These are phyloP conservation scores for Tetraselmis chui DNA, from an alignment of 139 green algal species.

Conservation along the genomic window DNA sequence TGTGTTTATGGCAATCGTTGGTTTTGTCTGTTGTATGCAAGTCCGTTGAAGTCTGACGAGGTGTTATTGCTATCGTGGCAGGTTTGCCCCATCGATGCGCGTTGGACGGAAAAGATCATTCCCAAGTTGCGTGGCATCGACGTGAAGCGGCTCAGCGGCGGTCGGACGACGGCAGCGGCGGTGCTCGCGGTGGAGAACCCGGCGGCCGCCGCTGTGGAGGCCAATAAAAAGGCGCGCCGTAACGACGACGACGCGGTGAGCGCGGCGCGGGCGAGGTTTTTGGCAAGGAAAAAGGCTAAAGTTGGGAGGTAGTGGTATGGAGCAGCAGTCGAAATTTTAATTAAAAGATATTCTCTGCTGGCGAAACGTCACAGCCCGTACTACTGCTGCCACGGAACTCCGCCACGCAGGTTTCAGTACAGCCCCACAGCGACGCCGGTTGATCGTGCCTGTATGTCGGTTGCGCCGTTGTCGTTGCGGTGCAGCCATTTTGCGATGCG, in stretches of 20 bases:
- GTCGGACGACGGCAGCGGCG: constrained; percentile 6
- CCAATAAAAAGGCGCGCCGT: constrained; percentile 14
- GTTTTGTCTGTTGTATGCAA: not conserved
- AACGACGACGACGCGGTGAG: constrained; percentile 50
- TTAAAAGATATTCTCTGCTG: too few relatives aligned
- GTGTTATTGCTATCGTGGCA: too few relatives aligned
- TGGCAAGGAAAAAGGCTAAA: constrained; percentile 48
- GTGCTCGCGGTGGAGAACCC: not conserved
- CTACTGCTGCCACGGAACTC: too few relatives aligned
- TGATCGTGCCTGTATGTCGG: too few relatives aligned
- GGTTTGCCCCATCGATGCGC: constrained; percentile 67
- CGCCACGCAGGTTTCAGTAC: too few relatives aligned
- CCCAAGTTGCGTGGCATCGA: constrained; percentile 59
- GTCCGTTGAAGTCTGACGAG: not conserved
- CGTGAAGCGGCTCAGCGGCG: constrained; percentile 61
- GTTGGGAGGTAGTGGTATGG: too few relatives aligned
- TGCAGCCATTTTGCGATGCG: too few relatives aligned
- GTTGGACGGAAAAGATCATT: constrained; percentile 66
- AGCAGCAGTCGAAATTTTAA: too few relatives aligned
- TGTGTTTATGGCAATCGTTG: not conserved
- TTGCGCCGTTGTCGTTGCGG: too few relatives aligned
- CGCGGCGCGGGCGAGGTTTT: constrained; percentile 57
- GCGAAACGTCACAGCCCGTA: too few relatives aligned
- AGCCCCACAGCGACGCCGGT: too few relatives aligned
- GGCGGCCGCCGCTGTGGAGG: not conserved